Evolutionary conservation across 1,139 yeast genomes (phyloP), one percentile per base, ranked within the genome.

Genomic region (Hansenula lynferdii): DNA sequence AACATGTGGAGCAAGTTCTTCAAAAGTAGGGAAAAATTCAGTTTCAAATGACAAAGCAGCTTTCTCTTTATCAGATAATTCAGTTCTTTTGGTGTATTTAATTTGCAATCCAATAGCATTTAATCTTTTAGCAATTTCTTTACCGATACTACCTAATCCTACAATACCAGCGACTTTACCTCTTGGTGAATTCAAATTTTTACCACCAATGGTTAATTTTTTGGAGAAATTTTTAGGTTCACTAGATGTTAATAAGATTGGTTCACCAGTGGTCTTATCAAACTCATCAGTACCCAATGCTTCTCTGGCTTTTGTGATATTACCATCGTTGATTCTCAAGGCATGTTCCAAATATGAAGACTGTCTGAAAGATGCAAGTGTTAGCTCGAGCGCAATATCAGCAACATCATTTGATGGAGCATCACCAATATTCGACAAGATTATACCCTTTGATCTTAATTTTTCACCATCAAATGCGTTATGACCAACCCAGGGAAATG

Each of bases 101-200:
- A 85, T 69, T 17, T 74, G 62, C 89, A 85, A 81, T 7, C 89
- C 90, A 31, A 86, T 62, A 10, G 64, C 65, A 25, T 64, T 44
- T 47, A 85, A 67, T 48, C 84, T 68, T 35, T 62, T 57, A 3
- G 80, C 95, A 38, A 84, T 75, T 27, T 72, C 68, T 53, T 70
- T 70, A 6, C 95, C 95, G 51, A 86, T 85, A 30, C 76, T 69
- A 2, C 96, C 96, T 53, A 85, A 80, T 0, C 95, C 96, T 3
- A 84, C 75, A 31, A 86, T 72, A 6, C 85, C 79, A 1, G 70
- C 90, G 25, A 66, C 63, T 50, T 80, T 83, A 32, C 77, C 79
- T 7, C 63, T 60, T 8, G 89, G 89, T 14, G 76, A 71, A 41
- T 68, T 67, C 20, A 70, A 59, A 18, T 51, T 39, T 48, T 78